Evolutionary conservation across 2,329 filamentous ascomycete species (phyloP).

Genomic region (Ceratocystis papillata): DNA sequence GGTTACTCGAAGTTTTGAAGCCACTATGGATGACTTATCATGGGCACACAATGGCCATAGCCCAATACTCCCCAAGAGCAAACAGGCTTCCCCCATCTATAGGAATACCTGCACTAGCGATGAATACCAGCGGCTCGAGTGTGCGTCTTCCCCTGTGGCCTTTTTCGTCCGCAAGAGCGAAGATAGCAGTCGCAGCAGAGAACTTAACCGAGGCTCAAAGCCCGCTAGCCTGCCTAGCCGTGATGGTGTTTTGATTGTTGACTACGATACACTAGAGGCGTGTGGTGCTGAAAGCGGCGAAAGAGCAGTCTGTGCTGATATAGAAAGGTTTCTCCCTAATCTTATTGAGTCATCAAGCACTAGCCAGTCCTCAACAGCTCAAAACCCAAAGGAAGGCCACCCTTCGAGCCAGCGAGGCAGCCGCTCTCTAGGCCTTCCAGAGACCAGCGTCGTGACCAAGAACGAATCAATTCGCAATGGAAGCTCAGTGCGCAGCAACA

Average conservation of each 20-base stretch:
- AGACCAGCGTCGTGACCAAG: neutral
- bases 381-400: neutral
- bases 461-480: slow-evolving; percentile 11
- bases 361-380: neutral
- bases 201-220: neutral
- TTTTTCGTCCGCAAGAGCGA: slow-evolving; percentile 5
- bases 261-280: slow-evolving; percentile 1
- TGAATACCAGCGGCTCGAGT: slow-evolving; percentile 14
- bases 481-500: neutral
- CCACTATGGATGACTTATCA: neutral
- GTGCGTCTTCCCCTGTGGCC: slow-evolving; percentile 12
- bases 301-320: neutral
- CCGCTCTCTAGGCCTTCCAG: neutral
- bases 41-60: neutral
- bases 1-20: slow-evolving; percentile 1
- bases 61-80: neutral
- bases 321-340: neutral
- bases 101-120: neutral
- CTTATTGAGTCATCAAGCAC: neutral
- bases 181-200: neutral
- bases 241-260: slow-evolving; percentile 11
- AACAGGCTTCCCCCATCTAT: neutral
- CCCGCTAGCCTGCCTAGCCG: slow-evolving; percentile 7
- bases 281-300: neutral
- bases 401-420: neutral